phyloP scores from a whole-genome alignment of 169 alveolate genomes.

The Plasmodium gonderi region DNA sequence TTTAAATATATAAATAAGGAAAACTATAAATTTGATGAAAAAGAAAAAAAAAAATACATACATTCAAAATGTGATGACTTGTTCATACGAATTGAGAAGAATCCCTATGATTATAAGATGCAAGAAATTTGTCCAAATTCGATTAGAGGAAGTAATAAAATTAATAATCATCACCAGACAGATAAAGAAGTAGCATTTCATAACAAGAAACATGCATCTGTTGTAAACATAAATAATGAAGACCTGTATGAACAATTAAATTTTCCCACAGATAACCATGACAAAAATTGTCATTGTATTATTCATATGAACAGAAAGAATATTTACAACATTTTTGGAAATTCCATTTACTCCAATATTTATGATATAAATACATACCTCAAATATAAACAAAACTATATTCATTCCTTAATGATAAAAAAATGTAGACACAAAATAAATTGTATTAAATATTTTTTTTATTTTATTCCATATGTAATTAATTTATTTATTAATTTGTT shows the following conservation, averaged over 20 bases:
- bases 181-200: background rate
- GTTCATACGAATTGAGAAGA: background rate
- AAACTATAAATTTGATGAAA: background rate
- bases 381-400: slow-evolving; percentile 38
- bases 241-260: slow-evolving; percentile 38
- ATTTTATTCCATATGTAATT: slow-evolving; percentile 45
- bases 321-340: slow-evolving; percentile 65
- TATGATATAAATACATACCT: slow-evolving; percentile 38
- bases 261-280: background rate
- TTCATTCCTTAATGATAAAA: slow-evolving; percentile 52
- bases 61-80: background rate
- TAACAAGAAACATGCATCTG: background rate
- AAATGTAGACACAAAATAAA: slow-evolving; percentile 52
- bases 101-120: background rate
- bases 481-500: slow-evolving; percentile 49
- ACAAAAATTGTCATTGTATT: background rate
- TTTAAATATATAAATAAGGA: slow-evolving; percentile 60
- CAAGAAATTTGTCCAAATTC: too few relatives aligned
- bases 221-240: slow-evolving; percentile 1
- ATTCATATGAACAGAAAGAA: background rate
- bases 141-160: background rate
- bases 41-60: background rate
- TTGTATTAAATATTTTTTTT: slow-evolving; percentile 49
- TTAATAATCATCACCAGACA: background rate
- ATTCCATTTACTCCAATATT: slow-evolving; percentile 52